A percentile compares a stretch with the other conserved stretches of the same genome.
phyloP scores from a whole-genome alignment of 106 monocot genomes.

The Allium sativum region DNA sequence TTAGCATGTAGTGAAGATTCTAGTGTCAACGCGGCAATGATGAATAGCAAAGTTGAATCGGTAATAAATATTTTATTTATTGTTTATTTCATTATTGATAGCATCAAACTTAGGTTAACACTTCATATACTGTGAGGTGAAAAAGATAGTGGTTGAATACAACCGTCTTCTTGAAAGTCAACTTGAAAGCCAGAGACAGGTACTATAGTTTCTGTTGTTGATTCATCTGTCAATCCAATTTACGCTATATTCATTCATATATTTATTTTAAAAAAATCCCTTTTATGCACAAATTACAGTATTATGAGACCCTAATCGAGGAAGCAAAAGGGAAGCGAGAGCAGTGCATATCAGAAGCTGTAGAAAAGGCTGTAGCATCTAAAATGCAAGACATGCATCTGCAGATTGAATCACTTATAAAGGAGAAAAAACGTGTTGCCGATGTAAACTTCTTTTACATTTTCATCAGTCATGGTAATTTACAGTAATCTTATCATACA shows the following conservation, averaged over 20 bases:
- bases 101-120: too few relatives aligned
- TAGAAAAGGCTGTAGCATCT: conserved; percentile 45
- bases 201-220: conserved; percentile 8
- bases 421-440: conserved; percentile 47
- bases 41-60: conserved; percentile 69
- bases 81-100: neutral
- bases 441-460: conserved; percentile 25
- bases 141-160: conserved; percentile 80
- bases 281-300: conserved; percentile 31
- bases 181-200: conserved; percentile 77
- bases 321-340: conserved; percentile 50
- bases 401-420: conserved; percentile 43
- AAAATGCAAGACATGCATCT: conserved; percentile 55
- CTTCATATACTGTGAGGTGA: conserved; percentile 1
- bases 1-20: conserved; percentile 46
- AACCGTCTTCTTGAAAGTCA: conserved; percentile 66
- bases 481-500: neutral
- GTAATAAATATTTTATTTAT: conserved; percentile 25
- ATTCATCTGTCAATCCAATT: neutral
- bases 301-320: conserved; percentile 66
- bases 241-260: neutral
- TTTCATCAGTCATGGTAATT: neutral
- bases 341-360: conserved; percentile 50
- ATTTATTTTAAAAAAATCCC: neutral
- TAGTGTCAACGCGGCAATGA: conserved; percentile 47